These are phyloP conservation scores for Sonneratia caseolaris DNA, from an alignment of 345 rosid genomes.

Conservation along the genomic window DNA sequence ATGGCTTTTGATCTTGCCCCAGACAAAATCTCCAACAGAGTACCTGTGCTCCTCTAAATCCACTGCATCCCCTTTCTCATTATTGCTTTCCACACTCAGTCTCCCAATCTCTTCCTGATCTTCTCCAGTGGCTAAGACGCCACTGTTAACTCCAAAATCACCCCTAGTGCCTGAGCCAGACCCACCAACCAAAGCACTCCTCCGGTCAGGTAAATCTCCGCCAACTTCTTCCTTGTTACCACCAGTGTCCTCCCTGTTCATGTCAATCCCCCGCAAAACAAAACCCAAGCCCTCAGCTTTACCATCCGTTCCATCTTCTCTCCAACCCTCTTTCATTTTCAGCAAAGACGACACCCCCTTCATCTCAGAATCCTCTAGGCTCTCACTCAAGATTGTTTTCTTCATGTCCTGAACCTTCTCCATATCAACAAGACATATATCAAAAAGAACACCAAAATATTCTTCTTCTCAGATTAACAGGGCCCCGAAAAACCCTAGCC, in stretches of 20 bases:
- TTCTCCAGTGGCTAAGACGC: conserved; percentile 8
- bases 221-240: conserved; percentile 1
- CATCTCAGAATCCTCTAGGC: conserved; percentile 48
- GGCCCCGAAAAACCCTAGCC: neutral
- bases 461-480: neutral
- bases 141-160: conserved; percentile 6
- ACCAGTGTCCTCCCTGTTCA: conserved; percentile 16
- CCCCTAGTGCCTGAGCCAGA: neutral
- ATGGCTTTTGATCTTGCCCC: conserved; percentile 87
- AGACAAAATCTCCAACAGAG: conserved; percentile 74
- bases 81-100: neutral
- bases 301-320: conserved; percentile 9
- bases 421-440: neutral
- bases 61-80: conserved; percentile 11
- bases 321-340: conserved; percentile 36
- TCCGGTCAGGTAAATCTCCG: neutral
- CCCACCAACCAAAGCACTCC: neutral
- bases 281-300: conserved; percentile 16
- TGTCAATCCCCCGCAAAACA: conserved; percentile 27
- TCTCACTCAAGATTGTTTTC: conserved; percentile 14
- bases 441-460: neutral
- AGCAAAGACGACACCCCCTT: conserved; percentile 62
- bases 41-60: conserved; percentile 30
- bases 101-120: conserved; percentile 9
- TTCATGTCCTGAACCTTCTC: neutral